A percentile compares a stretch with the other conserved stretches of the same genome.
Evolutionary conservation across 805 yeast species (phyloP).

Genomic region (Candida multigemmis): DNA sequence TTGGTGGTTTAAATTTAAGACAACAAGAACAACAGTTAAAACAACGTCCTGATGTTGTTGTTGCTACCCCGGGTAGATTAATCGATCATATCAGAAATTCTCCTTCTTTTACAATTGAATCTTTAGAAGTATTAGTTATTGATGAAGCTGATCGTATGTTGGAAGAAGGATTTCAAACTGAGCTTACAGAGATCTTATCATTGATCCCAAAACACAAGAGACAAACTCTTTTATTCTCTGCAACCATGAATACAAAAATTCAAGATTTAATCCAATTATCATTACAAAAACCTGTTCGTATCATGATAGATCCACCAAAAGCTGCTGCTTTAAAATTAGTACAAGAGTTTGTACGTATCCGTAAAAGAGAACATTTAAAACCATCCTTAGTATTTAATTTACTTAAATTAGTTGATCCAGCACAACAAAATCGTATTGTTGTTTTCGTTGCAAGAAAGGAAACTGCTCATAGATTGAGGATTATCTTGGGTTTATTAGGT

Average conservation of each 20-base stretch:
- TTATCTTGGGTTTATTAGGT: slow-evolving; percentile 66
- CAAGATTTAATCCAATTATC: slow-evolving; percentile 83
- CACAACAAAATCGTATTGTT: slow-evolving; percentile 63
- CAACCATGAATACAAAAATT: slow-evolving; percentile 94
- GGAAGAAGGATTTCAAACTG: slow-evolving; percentile 97
- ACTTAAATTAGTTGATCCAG: slow-evolving; percentile 56
- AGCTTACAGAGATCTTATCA: slow-evolving; percentile 80
- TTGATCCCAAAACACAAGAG: slow-evolving; percentile 78
- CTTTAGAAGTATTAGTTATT: slow-evolving; percentile 83
- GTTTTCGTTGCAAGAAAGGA: slow-evolving; percentile 91
- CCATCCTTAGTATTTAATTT: slow-evolving; percentile 75
- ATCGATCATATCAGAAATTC: slow-evolving; percentile 96
- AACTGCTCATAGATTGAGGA: slow-evolving; percentile 78
- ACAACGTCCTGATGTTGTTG: slow-evolving; percentile 88
- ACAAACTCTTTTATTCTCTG: slow-evolving; percentile 91
- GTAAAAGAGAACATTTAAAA: slow-evolving; percentile 78
- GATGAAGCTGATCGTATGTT: slow-evolving; percentile 99
- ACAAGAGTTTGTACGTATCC: slow-evolving; percentile 91
- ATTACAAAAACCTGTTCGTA: slow-evolving; percentile 81
- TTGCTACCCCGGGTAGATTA: slow-evolving; percentile 98
- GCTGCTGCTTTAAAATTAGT: slow-evolving; percentile 84
- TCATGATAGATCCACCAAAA: slow-evolving; percentile 95
- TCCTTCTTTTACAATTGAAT: slow-evolving; percentile 82
- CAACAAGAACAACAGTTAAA: slow-evolving; percentile 94
- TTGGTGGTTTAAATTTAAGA: slow-evolving; percentile 93